These are phyloP conservation scores for Paraphaeosphaeria minitans DNA, from an alignment of 2,329 filamentous ascomycete genomes.

Conservation along the genomic window DNA sequence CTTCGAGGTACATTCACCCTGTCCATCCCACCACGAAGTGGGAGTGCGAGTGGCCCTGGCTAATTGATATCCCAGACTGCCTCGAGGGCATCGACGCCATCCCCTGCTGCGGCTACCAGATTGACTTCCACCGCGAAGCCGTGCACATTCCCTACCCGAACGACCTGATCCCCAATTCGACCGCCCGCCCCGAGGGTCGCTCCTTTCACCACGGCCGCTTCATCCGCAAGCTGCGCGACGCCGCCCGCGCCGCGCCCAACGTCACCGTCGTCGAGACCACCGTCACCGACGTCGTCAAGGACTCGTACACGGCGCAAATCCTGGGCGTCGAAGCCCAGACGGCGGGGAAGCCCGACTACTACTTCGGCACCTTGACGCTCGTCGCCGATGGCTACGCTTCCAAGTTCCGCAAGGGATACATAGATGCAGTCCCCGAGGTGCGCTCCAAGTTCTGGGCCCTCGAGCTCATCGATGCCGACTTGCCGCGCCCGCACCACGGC, in stretches of 20 bases:
- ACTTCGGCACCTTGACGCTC: slow-evolving; percentile 87
- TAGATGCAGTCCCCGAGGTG: slow-evolving; percentile 68
- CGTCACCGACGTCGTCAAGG: slow-evolving; percentile 74
- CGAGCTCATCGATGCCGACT: slow-evolving; percentile 84
- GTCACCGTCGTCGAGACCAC: slow-evolving; percentile 92
- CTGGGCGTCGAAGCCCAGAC: slow-evolving; percentile 82
- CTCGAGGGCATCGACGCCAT: slow-evolving; percentile 89
- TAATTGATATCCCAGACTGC: slow-evolving; percentile 59
- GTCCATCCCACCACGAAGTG: too few relatives aligned
- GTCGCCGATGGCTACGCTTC: slow-evolving; percentile 91
- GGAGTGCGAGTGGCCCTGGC: too few relatives aligned
- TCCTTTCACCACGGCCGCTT: slow-evolving; percentile 95
- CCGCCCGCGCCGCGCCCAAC: slow-evolving; percentile 76
- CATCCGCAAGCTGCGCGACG: slow-evolving; percentile 77
- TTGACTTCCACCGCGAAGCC: slow-evolving; percentile 77
- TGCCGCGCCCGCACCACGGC: slow-evolving; percentile 77
- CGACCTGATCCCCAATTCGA: slow-evolving; percentile 49
- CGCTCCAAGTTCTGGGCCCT: slow-evolving; percentile 92
- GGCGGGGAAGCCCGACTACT: slow-evolving; percentile 68
- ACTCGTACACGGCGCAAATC: slow-evolving; percentile 70
- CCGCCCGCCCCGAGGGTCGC: slow-evolving; percentile 66
- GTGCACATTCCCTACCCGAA: slow-evolving; percentile 81
- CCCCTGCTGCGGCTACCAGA: slow-evolving; percentile 82
- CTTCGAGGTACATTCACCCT: slow-evolving; percentile 63
- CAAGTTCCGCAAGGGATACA: slow-evolving; percentile 83